phyloP scores from a whole-genome alignment of 148 eudicot genomes.

The Pharnaceum exiguum region DNA sequence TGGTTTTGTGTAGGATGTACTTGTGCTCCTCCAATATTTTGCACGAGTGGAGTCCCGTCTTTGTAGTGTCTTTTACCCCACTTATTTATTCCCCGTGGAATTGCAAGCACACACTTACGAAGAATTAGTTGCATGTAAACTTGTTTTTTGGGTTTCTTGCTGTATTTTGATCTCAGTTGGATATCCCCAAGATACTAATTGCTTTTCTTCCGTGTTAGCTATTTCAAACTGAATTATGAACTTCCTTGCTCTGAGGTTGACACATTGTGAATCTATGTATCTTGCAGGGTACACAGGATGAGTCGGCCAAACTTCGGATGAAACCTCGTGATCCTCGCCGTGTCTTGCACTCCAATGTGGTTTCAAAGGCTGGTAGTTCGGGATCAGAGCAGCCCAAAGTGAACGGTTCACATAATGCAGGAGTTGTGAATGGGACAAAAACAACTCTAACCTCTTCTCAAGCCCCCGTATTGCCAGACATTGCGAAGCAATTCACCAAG shows the following conservation, averaged over 20 bases:
- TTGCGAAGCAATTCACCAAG: conserved; percentile 59
- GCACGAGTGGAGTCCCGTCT: not conserved
- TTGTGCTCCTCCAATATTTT: not conserved
- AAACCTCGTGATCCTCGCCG: conserved; percentile 99
- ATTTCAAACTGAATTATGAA: too few relatives aligned
- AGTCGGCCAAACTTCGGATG: conserved; percentile 68
- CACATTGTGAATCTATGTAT: conserved; percentile 1
- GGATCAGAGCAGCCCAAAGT: conserved; percentile 38
- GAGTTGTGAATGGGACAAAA: conserved; percentile 35
- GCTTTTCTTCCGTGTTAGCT: too few relatives aligned
- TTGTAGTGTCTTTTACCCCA: not conserved
- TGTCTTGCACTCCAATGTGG: conserved; percentile 40
- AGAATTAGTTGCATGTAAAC: not conserved
- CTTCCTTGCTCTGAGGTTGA: not conserved
- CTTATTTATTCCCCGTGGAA: conserved; percentile 1
- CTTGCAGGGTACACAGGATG: conserved; percentile 58
- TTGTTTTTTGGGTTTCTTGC: not conserved
- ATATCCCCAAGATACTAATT: too few relatives aligned
- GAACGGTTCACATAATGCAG: conserved; percentile 24
- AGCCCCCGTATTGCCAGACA: conserved; percentile 51
- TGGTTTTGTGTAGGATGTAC: too few relatives aligned
- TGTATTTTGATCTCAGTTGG: not conserved
- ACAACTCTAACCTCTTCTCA: conserved; percentile 30
- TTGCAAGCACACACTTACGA: not conserved
- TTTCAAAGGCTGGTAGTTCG: conserved; percentile 31